Evolutionary conservation across 495 filamentous ascomycete genomes (phyloP).

Genomic region (Bacidia rubella): DNA sequence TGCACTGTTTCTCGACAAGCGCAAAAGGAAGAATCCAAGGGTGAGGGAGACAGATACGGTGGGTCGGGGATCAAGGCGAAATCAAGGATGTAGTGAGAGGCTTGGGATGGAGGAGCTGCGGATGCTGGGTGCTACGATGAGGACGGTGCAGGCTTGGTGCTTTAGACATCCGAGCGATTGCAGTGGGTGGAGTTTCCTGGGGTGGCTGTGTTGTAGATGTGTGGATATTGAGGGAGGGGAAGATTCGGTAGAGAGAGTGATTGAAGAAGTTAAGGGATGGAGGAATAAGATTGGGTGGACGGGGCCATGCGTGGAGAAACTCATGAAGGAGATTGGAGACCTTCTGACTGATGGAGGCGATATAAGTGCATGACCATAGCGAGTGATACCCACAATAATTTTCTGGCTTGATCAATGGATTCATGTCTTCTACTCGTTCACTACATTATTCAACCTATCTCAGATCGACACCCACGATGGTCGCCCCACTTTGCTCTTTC

Average conservation of each 20-base stretch:
- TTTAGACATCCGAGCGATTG: constrained; percentile 56
- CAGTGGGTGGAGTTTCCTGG: constrained; percentile 60
- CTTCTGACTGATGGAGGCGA: not conserved
- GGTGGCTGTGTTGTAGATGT: constrained; percentile 32
- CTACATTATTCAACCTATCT: not conserved
- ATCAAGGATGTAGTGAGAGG: constrained; percentile 16
- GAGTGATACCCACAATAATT: not conserved
- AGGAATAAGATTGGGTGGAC: constrained; percentile 14
- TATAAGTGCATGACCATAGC: not conserved
- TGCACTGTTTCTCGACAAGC: constrained; percentile 17
- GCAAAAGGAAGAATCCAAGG: not conserved
- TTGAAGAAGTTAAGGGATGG: constrained; percentile 9
- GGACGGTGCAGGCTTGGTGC: constrained; percentile 39
- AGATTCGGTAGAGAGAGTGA: not conserved
- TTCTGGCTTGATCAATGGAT: not conserved
- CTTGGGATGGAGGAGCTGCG: too few relatives aligned
- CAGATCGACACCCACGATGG: not conserved
- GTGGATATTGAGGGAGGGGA: not conserved
- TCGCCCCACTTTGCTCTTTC: not conserved
- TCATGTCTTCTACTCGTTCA: not conserved
- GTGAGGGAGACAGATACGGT: not conserved
- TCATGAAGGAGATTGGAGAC: constrained; percentile 7
- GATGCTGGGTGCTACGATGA: too few relatives aligned
- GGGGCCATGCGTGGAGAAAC: constrained; percentile 17
- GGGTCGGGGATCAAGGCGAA: constrained; percentile 8